Base-by-base conservation (phyloP, 1,284 basidiomycete species). In the Apiotrichum veenhuisii region DNA sequence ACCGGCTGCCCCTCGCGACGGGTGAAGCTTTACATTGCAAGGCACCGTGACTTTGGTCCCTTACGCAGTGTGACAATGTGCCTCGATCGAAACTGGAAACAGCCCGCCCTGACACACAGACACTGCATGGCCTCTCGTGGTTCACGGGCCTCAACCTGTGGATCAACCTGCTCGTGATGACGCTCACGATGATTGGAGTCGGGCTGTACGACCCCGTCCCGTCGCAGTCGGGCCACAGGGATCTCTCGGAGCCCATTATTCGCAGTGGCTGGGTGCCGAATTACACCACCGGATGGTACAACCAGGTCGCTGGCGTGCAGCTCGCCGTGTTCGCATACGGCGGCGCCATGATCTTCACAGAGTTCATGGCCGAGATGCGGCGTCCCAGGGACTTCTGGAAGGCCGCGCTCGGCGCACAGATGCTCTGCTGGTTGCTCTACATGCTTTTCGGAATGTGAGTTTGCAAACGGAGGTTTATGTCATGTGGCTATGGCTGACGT, bases 381-480 rank as follows among this genome's bases (percentile, higher is more conserved):
- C 79, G 84, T 5, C 86, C 85, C 0, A 82, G 83, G 80, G 85
- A 87, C 68, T 87, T 87, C 64, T 86, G 84, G 82, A 86, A 86
- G 68, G 48, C 48, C 3, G 48, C 48, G 1, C 63, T 80, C 79
- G 62, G 50, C 37, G 82, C 84, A 0, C 84, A 87, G 65, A 51
- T 78, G 3, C 71, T 87, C 42, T 86, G 87, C 64, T 79, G 79
- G 64, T 50, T 74, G 25, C 80, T 81, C 5, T 87, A 58, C 52
- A 53, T 52, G 52, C n/a, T 58, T 23, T 58, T 58, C n/a, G 85
- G 84, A 12, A 52, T 79, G 33, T 79, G 72, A 22, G 80, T 81
- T 3, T 87, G 48, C 30, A 36, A 30, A 30, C 12, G 12, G 7
- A 12, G 30, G 7, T 30, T 5, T 5, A 12, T 7, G 30, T 30